A percentile compares a stretch with the other conserved stretches of the same genome.
These are phyloP conservation scores for Takakia lepidozioides DNA, from an alignment of 225 moss, liverwort and hornwort genomes.

Conservation along the genomic window DNA sequence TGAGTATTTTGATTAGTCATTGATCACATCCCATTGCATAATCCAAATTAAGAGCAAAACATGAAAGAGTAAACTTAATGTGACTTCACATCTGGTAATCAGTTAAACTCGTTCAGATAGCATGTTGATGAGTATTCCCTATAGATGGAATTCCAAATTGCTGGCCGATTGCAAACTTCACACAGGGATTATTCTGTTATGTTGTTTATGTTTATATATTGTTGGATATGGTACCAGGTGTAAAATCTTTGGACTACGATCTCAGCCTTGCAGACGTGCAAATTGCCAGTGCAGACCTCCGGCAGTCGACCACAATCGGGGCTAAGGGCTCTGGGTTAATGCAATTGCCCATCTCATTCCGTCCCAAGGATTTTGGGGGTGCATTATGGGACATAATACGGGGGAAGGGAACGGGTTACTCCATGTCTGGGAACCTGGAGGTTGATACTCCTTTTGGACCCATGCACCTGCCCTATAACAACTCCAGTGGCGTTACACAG, in stretches of 20 bases:
- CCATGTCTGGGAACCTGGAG: constrained; percentile 56
- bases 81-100: no score
- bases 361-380: constrained; percentile 84
- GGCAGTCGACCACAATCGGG: constrained; percentile 31
- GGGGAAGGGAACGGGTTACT: constrained; percentile 73
- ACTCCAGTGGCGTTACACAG: no score
- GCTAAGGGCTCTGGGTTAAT: constrained; percentile 34
- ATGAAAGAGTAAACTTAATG: no score
- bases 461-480: constrained; percentile 67
- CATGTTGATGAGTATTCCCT: no score
- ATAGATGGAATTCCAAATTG: no score
- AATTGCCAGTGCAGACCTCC: constrained; percentile 49
- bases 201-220: no score
- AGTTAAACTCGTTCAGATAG: no score
- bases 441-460: constrained; percentile 85
- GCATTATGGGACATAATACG: constrained; percentile 79
- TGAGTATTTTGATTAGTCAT: no score
- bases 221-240: constrained; percentile 16
- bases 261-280: constrained; percentile 50
- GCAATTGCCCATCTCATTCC: constrained; percentile 60
- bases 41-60: no score
- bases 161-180: no score
- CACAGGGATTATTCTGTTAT: no score
- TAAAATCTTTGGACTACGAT: constrained; percentile 50
- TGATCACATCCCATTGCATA: no score